phyloP scores from a whole-genome alignment of 106 monocot species.

The Dioscorea alata region DNA sequence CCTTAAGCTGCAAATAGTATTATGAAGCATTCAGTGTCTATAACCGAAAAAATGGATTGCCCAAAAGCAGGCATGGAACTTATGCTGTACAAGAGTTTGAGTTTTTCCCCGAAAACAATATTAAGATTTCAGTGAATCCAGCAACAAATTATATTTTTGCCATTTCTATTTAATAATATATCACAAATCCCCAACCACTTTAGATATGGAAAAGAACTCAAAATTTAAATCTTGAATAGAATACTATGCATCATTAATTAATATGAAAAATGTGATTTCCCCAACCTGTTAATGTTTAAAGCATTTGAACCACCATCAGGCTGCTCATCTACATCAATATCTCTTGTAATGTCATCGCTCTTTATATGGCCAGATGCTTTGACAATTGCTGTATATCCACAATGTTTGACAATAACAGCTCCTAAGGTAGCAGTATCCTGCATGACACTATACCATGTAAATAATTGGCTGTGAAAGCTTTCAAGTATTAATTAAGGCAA shows the following conservation, averaged over 20 bases:
- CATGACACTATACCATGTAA: neutral
- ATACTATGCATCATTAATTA: neutral
- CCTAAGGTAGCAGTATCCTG: conserved; percentile 74
- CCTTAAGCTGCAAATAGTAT: conserved; percentile 62
- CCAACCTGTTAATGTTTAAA: conserved; percentile 84
- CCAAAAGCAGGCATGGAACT: no score
- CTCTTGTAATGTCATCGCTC: conserved; percentile 4
- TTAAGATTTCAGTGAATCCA: no score
- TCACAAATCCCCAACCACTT: no score
- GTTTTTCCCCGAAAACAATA: no score
- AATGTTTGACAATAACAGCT: conserved; percentile 69
- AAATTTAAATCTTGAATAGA: no score
- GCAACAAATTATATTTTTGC: no score
- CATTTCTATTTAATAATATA: no score
- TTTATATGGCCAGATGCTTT: conserved; percentile 36
- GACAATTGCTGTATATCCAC: conserved; percentile 80
- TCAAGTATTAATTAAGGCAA: neutral
- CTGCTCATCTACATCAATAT: conserved; percentile 55
- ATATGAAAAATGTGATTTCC: neutral
- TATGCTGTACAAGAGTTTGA: no score
- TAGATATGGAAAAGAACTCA: no score
- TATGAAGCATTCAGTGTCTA: neutral
- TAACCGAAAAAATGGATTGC: no score
- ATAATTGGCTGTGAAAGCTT: neutral
- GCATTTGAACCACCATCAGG: conserved; percentile 91